Conservation (phyloP, 371 early-diverging fungal genomes). For the Coemansia sp. region DNA sequence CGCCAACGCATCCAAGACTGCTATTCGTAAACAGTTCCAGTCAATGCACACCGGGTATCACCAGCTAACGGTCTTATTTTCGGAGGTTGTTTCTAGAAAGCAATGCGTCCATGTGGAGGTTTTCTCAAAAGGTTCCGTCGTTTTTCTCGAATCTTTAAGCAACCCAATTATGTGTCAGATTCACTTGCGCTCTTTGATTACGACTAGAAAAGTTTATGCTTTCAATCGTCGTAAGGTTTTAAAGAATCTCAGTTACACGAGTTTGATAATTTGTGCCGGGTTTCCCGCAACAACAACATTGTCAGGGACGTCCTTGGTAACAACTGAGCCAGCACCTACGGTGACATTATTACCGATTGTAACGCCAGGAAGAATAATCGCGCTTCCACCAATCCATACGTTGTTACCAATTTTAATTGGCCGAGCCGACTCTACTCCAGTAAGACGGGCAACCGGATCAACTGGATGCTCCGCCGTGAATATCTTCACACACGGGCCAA, state of each 20-base stretch:
- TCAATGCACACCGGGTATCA: neutral
- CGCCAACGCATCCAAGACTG: neutral
- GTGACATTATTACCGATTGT: constrained; percentile 72
- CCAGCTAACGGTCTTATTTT: neutral
- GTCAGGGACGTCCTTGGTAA: constrained; percentile 80
- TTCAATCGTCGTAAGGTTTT: neutral
- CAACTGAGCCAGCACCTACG: constrained; percentile 61
- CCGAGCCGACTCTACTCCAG: constrained; percentile 49
- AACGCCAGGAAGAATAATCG: constrained; percentile 74
- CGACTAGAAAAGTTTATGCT: neutral
- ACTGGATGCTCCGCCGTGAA: constrained; percentile 76
- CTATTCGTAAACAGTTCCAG: neutral
- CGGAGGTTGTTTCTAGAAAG: neutral
- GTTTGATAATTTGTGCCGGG: constrained; percentile 72
- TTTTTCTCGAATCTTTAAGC: neutral
- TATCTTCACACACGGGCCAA: constrained; percentile 77
- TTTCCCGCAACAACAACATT: constrained; percentile 79
- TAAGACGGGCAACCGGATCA: constrained; percentile 54
- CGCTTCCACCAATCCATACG: constrained; percentile 73
- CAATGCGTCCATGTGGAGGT: constrained; percentile 1
- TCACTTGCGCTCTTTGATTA: too few species aligned
- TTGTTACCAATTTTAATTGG: constrained; percentile 67
- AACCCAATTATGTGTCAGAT: too few species aligned
- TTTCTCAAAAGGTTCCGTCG: neutral
- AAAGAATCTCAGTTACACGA: constrained; percentile 19